Evolutionary conservation across 2,329 filamentous ascomycete species (phyloP).

Genomic region (Escovopsis weberi): DNA sequence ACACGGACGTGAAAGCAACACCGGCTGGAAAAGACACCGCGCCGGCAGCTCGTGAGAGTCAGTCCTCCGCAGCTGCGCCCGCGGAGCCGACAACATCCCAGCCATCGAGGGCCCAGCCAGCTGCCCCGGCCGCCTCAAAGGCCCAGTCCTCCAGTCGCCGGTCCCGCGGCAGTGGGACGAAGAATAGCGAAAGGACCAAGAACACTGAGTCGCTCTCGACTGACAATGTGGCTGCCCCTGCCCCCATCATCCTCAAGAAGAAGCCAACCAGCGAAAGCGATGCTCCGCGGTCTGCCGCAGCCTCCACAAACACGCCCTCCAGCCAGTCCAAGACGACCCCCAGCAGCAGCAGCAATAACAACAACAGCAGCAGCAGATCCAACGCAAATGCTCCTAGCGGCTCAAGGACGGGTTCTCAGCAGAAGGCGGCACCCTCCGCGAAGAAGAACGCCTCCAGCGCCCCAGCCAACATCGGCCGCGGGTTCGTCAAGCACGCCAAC

Average conservation of each 20-base stretch:
- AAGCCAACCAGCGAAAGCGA: slow-evolving; percentile 13
- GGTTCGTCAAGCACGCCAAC: slow-evolving; percentile 72
- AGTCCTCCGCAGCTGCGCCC: slow-evolving; percentile 8
- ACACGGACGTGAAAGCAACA: slow-evolving; percentile 29
- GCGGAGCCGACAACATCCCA: slow-evolving; percentile 8
- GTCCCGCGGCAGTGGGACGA: slow-evolving; percentile 18
- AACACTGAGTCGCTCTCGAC: slow-evolving; percentile 17
- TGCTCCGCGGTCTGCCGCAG: slow-evolving; percentile 9
- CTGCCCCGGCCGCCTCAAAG: slow-evolving; percentile 12
- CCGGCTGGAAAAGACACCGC: slow-evolving; percentile 20
- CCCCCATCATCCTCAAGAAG: slow-evolving; percentile 29
- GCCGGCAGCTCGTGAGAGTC: slow-evolving; percentile 5
- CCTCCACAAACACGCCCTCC: slow-evolving; percentile 5
- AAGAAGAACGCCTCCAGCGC: slow-evolving; percentile 20
- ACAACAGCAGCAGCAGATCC: slow-evolving; percentile 3
- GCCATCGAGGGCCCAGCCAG: slow-evolving; percentile 10
- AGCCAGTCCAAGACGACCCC: slow-evolving; percentile 12
- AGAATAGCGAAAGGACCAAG: slow-evolving; percentile 25
- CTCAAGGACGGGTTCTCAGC: slow-evolving; percentile 9
- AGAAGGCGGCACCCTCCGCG: slow-evolving; percentile 10
- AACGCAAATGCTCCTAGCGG: slow-evolving; percentile 4
- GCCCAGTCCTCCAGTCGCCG: slow-evolving; percentile 15
- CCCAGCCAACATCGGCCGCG: slow-evolving; percentile 40
- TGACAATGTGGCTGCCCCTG: slow-evolving; percentile 12
- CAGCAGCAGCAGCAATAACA: not conserved